A percentile compares a stretch with the other conserved stretches of the same genome.
Conservation (phyloP, 257 asterid genomes). For the Solanum phureja region DNA sequence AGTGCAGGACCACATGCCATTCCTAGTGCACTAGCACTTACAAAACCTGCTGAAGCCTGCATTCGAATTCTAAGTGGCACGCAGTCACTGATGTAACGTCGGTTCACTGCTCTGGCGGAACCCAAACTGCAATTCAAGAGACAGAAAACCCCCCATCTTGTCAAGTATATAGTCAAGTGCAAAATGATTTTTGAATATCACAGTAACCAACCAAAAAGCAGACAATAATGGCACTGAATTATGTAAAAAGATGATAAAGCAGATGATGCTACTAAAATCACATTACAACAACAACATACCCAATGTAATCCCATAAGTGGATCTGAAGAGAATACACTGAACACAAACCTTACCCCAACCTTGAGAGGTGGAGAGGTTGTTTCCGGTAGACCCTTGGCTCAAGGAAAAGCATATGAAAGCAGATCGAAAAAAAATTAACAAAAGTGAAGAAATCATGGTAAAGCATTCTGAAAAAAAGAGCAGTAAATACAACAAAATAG, state of each 20-base stretch:
- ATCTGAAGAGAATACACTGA: accelerated
- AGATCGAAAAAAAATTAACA: not conserved
- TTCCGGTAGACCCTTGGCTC: not conserved
- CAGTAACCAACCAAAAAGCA: not conserved
- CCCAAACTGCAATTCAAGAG: slow-evolving; percentile 58
- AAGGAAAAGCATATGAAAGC: not conserved
- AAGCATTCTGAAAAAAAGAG: not conserved
- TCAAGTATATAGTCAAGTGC: not conserved
- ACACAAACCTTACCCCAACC: not conserved
- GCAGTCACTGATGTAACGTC: slow-evolving; percentile 93
- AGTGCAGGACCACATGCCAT: slow-evolving; percentile 99
- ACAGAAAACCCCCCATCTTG: not conserved
- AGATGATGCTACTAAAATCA: not conserved
- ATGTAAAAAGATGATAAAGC: not conserved
- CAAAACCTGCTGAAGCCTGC: slow-evolving; percentile 99
- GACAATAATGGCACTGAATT: not conserved
- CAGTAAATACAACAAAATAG: not conserved
- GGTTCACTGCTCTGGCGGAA: slow-evolving; percentile 95
- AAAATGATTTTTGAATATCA: not conserved
- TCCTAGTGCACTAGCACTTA: slow-evolving; percentile 99
- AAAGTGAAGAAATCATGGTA: not conserved
- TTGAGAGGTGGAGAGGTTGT: not conserved
- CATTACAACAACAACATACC: not conserved
- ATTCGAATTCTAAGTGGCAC: slow-evolving; percentile 86
- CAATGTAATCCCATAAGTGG: not conserved